A percentile compares a stretch with the other conserved stretches of the same genome.
phyloP scores from a whole-genome alignment of 345 rosid genomes.

The Erucastrum elatum region DNA sequence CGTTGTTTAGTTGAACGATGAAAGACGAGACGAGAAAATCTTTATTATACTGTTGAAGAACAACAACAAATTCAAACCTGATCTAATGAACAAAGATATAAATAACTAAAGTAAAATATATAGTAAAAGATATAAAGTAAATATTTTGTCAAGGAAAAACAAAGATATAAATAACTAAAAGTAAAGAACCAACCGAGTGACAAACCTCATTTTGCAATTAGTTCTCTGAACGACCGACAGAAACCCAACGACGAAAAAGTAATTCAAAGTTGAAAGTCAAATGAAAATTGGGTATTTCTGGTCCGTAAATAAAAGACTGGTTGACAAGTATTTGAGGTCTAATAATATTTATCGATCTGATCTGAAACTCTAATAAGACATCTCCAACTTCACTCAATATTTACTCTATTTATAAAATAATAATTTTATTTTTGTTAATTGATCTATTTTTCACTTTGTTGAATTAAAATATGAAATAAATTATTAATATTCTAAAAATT shows the following conservation, averaged over 20 bases:
- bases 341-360: too few species aligned
- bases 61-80: neutral
- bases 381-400: too few species aligned
- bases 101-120: too few species aligned
- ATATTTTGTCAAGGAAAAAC: too few species aligned
- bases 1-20: neutral
- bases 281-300: neutral
- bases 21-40: neutral
- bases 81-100: neutral
- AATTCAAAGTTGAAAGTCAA: neutral
- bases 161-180: neutral
- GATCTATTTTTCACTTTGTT: too few species aligned
- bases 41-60: neutral
- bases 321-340: too few species aligned
- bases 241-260: neutral
- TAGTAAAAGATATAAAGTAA: too few species aligned
- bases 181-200: neutral
- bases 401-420: too few species aligned
- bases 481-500: too few species aligned
- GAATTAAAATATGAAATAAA: too few species aligned
- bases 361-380: too few species aligned
- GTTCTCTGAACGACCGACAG: neutral
- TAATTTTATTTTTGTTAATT: too few species aligned
- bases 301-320: neutral
- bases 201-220: neutral